Evolutionary conservation across 768 basidiomycete species (phyloP).

Genomic region (Mycena leptocephala): DNA sequence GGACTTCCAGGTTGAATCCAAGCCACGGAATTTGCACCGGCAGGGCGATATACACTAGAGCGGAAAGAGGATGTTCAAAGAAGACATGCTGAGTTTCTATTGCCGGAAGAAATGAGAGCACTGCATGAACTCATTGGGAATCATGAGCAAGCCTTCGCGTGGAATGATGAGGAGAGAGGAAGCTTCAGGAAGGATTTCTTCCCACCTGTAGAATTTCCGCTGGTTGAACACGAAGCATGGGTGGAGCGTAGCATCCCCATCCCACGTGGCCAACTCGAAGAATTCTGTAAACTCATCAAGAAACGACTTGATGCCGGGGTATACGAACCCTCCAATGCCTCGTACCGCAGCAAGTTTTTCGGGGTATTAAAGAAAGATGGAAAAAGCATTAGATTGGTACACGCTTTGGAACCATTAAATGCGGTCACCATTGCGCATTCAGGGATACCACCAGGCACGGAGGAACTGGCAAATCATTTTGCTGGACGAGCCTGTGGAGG

Average conservation of each 20-base stretch:
- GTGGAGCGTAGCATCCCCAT: conserved; percentile 35
- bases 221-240: conserved; percentile 46
- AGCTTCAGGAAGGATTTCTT: conserved; percentile 29
- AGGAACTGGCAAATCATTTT: too few relatives aligned
- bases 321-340: conserved; percentile 30
- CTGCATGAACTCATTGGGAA: conserved; percentile 38
- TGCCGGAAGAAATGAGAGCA: conserved; percentile 44
- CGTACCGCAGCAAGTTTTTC: conserved; percentile 53
- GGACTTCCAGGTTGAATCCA: conserved; percentile 29
- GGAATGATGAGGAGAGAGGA: conserved; percentile 23
- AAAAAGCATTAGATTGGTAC: conserved; percentile 41
- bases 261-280: conserved; percentile 30
- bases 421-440: conserved; percentile 40
- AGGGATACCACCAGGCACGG: conserved; percentile 37
- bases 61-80: conserved; percentile 34
- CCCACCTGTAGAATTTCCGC: conserved; percentile 33
- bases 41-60: conserved; percentile 37
- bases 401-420: conserved; percentile 47
- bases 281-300: conserved; percentile 36
- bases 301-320: conserved; percentile 30
- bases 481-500: conserved; percentile 35
- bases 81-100: conserved; percentile 38
- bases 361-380: conserved; percentile 46
- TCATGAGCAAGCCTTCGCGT: conserved; percentile 37
- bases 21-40: conserved; percentile 39